phyloP scores from a whole-genome alignment of 768 basidiomycete genomes.

The Coprinellus aureogranulatus region DNA sequence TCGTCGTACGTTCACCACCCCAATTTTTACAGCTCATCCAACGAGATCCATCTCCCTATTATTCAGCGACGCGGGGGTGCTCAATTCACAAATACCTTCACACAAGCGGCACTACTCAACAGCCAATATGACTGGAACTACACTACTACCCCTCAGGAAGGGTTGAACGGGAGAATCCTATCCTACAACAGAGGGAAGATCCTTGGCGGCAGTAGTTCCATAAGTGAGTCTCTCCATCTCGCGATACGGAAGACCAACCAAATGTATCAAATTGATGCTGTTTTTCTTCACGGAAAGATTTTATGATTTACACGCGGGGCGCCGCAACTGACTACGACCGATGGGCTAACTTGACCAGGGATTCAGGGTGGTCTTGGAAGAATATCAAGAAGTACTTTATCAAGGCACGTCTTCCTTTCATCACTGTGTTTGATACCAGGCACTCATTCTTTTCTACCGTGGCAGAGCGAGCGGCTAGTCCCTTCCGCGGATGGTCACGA shows the following conservation, averaged over 20 bases:
- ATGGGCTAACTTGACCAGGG: slow-evolving; percentile 24
- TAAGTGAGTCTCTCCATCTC: slow-evolving; percentile 21
- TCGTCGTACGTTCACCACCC: slow-evolving; percentile 7
- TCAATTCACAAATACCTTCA: too few relatives aligned
- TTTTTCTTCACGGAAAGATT: slow-evolving; percentile 10
- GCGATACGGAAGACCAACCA: background rate
- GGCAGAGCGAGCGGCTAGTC: slow-evolving; percentile 27
- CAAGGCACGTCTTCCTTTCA: background rate
- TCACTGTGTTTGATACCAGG: slow-evolving; percentile 12
- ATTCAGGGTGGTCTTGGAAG: slow-evolving; percentile 34
- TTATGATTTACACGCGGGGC: slow-evolving; percentile 21
- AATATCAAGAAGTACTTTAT: slow-evolving; percentile 20
- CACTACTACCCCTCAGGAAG: slow-evolving; percentile 31
- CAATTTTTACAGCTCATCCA: background rate
- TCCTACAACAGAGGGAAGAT: slow-evolving; percentile 27
- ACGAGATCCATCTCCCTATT: too few relatives aligned
- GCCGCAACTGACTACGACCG: slow-evolving; percentile 29
- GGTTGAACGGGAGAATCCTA: slow-evolving; percentile 23
- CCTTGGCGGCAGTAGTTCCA: slow-evolving; percentile 31
- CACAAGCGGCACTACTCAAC: background rate
- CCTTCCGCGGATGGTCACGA: slow-evolving; percentile 30
- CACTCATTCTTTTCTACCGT: too few relatives aligned
- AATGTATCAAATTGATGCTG: too few relatives aligned
- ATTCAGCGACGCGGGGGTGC: too few relatives aligned
- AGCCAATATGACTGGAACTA: slow-evolving; percentile 33